Conservation (phyloP, 805 yeast species). For the Yamadazyma akitaensis region DNA sequence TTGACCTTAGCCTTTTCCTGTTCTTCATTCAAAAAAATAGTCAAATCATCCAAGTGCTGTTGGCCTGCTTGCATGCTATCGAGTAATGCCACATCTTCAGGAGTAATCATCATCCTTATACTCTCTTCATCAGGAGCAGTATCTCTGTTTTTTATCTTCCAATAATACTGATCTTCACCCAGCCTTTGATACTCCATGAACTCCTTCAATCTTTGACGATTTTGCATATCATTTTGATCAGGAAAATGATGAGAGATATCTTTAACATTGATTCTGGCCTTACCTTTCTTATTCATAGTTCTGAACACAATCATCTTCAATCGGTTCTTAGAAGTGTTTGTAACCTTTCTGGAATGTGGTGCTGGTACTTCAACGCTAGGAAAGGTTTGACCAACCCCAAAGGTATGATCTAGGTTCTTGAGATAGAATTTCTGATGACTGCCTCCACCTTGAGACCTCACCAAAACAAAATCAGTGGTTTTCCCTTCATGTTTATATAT, state of each 20-base stretch:
- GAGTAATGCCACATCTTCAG: conserved; percentile 83
- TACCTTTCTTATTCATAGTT: conserved; percentile 70
- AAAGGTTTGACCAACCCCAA: conserved; percentile 86
- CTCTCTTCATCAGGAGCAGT: conserved; percentile 72
- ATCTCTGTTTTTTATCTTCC: conserved; percentile 72
- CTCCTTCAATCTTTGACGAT: conserved; percentile 90
- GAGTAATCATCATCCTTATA: conserved; percentile 77
- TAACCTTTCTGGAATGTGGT: conserved; percentile 94
- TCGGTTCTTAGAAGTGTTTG: conserved; percentile 87
- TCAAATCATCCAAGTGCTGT: conserved; percentile 79
- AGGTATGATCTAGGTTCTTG: conserved; percentile 65
- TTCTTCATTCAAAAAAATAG: conserved; percentile 39
- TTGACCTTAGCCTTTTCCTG: conserved; percentile 17
- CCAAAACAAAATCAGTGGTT: conserved; percentile 75
- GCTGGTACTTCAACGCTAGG: conserved; percentile 97
- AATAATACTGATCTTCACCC: conserved; percentile 85
- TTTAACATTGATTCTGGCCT: conserved; percentile 73
- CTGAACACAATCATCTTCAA: conserved; percentile 91
- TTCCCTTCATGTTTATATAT: conserved; percentile 80
- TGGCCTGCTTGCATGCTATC: conserved; percentile 96
- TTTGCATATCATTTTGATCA: conserved; percentile 96
- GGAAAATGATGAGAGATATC: conserved; percentile 93
- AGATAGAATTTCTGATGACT: conserved; percentile 65
- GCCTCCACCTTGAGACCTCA: conserved; percentile 82
- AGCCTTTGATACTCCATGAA: conserved; percentile 96